A percentile compares a stretch with the other conserved stretches of the same genome.
Evolutionary conservation across 306 rosid genomes (phyloP).

Genomic region (Psophocarpus tetragonolobus): DNA sequence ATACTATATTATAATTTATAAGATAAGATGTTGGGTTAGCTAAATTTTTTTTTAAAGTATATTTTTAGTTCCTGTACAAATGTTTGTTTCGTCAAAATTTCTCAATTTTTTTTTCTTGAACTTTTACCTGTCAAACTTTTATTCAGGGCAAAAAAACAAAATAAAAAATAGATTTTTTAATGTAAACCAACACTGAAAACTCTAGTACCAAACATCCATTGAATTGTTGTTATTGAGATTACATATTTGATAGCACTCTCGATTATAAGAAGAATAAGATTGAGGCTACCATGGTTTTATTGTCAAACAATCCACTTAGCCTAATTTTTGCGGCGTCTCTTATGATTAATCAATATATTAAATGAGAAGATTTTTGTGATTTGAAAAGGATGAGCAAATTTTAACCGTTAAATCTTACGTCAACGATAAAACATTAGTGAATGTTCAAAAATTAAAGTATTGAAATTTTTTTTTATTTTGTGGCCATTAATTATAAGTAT

Average conservation of each 20-base stretch:
- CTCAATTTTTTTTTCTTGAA: too few relatives aligned
- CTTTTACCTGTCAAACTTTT: too few relatives aligned
- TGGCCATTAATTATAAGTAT: background rate
- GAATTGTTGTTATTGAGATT: conserved; percentile 1
- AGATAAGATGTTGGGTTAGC: too few relatives aligned
- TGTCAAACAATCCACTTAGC: conserved; percentile 26
- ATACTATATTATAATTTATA: too few relatives aligned
- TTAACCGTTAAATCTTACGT: background rate
- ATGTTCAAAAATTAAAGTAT: background rate
- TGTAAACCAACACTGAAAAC: background rate
- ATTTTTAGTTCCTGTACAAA: too few relatives aligned
- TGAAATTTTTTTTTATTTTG: background rate
- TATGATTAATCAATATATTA: background rate
- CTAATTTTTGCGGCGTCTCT: background rate
- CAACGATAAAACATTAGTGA: background rate
- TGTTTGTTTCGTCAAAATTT: too few relatives aligned
- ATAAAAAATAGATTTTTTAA: too few relatives aligned
- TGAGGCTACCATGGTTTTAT: background rate
- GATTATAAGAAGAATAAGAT: conserved; percentile 25
- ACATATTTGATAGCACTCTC: background rate
- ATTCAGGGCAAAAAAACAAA: too few relatives aligned
- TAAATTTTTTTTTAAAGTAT: too few relatives aligned
- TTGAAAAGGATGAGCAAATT: background rate
- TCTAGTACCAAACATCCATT: background rate
- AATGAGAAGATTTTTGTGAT: background rate